phyloP scores from a whole-genome alignment of 148 eudicot genomes.

The Rhododendron simsii region DNA sequence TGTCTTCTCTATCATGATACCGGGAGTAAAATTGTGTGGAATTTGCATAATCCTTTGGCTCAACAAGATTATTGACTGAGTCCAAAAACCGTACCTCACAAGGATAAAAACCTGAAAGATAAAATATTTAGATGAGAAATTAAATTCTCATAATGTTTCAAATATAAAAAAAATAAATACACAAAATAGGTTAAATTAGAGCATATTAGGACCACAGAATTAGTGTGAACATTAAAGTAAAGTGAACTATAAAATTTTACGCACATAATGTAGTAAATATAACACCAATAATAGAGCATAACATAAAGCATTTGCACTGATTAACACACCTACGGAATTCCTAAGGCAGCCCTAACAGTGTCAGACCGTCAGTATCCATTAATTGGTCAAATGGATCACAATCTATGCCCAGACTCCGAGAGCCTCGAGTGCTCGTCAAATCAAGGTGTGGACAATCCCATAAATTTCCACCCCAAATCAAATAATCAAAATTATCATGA shows the following conservation, averaged over 20 bases:
- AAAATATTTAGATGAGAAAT: background rate
- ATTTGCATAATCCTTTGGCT: slow-evolving; percentile 60
- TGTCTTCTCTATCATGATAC: slow-evolving; percentile 54
- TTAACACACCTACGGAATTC: background rate
- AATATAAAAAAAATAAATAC: background rate
- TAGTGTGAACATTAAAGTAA: too few relatives aligned
- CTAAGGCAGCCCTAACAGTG: background rate
- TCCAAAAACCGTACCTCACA: slow-evolving; percentile 62
- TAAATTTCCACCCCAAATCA: background rate
- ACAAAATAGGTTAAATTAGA: background rate
- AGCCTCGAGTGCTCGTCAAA: background rate
- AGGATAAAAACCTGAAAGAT: slow-evolving; percentile 57
- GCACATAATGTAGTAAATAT: too few relatives aligned
- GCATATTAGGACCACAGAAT: background rate
- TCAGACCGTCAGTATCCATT: background rate
- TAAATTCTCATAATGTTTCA: background rate
- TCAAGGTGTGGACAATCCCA: background rate
- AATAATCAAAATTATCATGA: background rate
- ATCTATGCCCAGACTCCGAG: background rate
- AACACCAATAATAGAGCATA: background rate
- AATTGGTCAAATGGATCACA: background rate
- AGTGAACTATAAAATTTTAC: too few relatives aligned
- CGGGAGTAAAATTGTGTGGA: slow-evolving; percentile 47
- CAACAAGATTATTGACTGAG: slow-evolving; percentile 56
- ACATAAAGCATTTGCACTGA: background rate